Base-by-base conservation (phyloP, 2,329 filamentous ascomycete genomes). In the Xylaria sp. region DNA sequence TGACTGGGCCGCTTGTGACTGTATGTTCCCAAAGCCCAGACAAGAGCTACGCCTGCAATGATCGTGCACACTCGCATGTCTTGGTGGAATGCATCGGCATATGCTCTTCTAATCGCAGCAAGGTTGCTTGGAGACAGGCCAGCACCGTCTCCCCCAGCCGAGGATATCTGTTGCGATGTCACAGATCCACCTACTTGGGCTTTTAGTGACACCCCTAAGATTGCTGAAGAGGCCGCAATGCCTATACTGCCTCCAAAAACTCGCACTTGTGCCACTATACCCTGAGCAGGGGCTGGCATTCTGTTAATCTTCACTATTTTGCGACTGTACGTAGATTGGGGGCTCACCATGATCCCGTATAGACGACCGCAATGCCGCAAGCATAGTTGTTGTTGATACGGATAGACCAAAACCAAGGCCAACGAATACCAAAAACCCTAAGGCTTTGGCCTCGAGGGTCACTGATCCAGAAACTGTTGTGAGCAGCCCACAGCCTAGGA, bases 181-280 rank as follows among this genome's bases (percentile, higher is more conserved):
- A 81, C 53, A 3, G 76, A 63, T n/a, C 73, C 77, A 1, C 71
- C 68, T 40, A 82, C 71, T 29, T 76, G 70, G 2, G 75, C 64
- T 29, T 73, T 75, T 50, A 77, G 78, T 72, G 73, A 79, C 59
- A 68, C 78, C 51, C 72, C 79, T 3, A 86, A 72, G 18, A 87
- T 79, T 18, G 83, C 83, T 0, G 86, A 84, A 23, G 85, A 87
- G 1, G 83, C 81, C 2, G 86, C 84, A 61, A 88, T 86, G 2
- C 86, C 86, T 32, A 88, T 78, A 65, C 85, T 87, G 5, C 86
- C 86, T 4, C 86, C 86, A 0, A 87, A 78, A 25, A 88, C 82
- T 37, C 86, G 81, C 27, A 82, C 76, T 64, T 88, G 85, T 0
- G 85, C 83, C 13, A 87, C 73, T 47, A 88, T 83, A 0, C 85